These are phyloP conservation scores for Lactifluus subvellereus DNA, from an alignment of 768 basidiomycete species.

Conservation along the genomic window DNA sequence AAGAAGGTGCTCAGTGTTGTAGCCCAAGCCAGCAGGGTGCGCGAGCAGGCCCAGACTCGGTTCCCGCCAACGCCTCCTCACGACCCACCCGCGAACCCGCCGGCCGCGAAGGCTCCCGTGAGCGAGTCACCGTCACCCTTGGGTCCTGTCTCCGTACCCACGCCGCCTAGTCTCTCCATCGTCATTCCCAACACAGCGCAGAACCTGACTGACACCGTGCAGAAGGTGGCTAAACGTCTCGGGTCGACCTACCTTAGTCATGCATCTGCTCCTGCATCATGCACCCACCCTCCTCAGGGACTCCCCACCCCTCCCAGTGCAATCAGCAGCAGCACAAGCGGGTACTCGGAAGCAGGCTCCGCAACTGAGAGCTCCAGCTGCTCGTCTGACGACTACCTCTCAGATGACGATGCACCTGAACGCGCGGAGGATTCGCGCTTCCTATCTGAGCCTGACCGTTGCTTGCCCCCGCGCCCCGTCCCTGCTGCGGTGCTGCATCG, in stretches of 20 bases:
- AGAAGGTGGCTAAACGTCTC: constrained; percentile 53
- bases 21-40: constrained; percentile 46
- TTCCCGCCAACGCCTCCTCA: constrained; percentile 38
- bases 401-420: constrained; percentile 40
- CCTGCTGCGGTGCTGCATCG: constrained; percentile 37
- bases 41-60: constrained; percentile 44
- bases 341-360: constrained; percentile 22
- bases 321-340: constrained; percentile 19
- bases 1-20: constrained; percentile 51
- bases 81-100: constrained; percentile 30
- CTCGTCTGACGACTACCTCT: constrained; percentile 26
- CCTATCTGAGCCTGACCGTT: constrained; percentile 25
- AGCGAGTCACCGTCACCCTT: not conserved
- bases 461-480: constrained; percentile 42
- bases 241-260: constrained; percentile 38
- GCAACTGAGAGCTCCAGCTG: constrained; percentile 17
- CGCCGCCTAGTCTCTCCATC: constrained; percentile 26
- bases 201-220: constrained; percentile 47
- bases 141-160: not conserved
- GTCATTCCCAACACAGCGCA: constrained; percentile 26
- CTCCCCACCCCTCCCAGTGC: constrained; percentile 15
- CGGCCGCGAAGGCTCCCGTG: constrained; percentile 17
- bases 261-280: constrained; percentile 21
- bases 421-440: constrained; percentile 3
- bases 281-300: constrained; percentile 4